Percentiles rank a stretch among this genome's conserved stretches.
These are phyloP conservation scores for Irpex rosettiformis DNA, from an alignment of 1,284 basidiomycete species.

Conservation along the genomic window DNA sequence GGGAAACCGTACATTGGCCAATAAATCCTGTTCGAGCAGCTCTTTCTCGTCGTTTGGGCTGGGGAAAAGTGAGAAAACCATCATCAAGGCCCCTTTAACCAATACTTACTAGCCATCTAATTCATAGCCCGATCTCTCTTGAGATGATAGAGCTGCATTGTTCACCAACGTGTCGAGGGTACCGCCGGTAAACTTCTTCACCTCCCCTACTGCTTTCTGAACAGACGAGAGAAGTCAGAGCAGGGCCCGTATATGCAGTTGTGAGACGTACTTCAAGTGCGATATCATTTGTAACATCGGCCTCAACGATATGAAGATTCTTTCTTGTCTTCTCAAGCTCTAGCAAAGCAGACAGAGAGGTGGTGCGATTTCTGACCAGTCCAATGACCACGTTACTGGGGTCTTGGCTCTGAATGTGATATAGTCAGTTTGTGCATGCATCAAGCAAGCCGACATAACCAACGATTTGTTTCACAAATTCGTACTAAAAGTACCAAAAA, in stretches of 20 bases:
- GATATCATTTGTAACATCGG: constrained; percentile 21
- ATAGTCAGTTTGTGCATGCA: neutral
- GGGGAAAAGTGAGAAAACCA: neutral
- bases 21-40: constrained; percentile 23
- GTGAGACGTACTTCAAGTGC: constrained; percentile 19
- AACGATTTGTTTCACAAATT: constrained; percentile 21
- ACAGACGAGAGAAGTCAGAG: neutral
- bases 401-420: constrained; percentile 7
- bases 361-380: constrained; percentile 20
- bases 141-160: constrained; percentile 21
- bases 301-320: constrained; percentile 26
- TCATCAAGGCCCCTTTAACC: neutral
- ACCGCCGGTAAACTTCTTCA: constrained; percentile 23
- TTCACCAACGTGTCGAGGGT: constrained; percentile 29
- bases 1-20: constrained; percentile 15
- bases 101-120: constrained; percentile 11
- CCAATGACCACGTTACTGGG: constrained; percentile 25
- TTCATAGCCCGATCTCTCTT: neutral
- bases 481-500: no score
- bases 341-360: constrained; percentile 13
- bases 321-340: constrained; percentile 17
- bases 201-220: constrained; percentile 18
- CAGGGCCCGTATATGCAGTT: neutral
- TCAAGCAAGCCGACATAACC: neutral
- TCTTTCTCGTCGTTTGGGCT: constrained; percentile 12